Base-by-base conservation (phyloP, 352 stramenopile genomes). In the Phytophthora cryptogea region DNA sequence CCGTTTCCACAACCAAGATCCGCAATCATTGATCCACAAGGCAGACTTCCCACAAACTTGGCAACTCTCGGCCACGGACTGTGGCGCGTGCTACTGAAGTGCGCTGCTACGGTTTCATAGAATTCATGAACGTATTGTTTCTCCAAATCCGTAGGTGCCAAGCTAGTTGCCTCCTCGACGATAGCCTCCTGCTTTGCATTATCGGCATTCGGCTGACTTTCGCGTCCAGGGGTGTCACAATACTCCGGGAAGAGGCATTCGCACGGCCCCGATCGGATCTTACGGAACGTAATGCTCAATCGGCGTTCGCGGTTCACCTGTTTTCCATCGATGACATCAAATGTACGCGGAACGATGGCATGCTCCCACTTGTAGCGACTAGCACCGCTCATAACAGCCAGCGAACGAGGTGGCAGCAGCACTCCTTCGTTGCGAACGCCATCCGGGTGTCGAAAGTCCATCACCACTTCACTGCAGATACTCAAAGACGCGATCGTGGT, bases 301-400 rank as follows among this genome's bases (percentile, higher is more conserved):
- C 86, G 79, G 27, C 88, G 74, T 40, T 76, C 53, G 39, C 89
- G 82, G 27, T 68, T 69, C 5, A 92, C 72, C 13, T 90, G 71
- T 26, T 76, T 63, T 23, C 78, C 78, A 53, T 95, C 90, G 27
- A 97, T 85, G 10, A 95, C 78, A 70, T 97, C 90, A 56, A 93
- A 96, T 9, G 76, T 58, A 11, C 90, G 78, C 8, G 88, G 84
- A 17, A 78, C 73, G 37, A 97, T 96, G 49, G 80, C 86, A 61
- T 97, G 90, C 9, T 89, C 94, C 83, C 86, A 97, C 28, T 84
- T 78, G 72, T 96, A 97, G 9, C 89, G 86, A 54, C 84, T 87
- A 1, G 80, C 74, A 8, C 85, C 84, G 1, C 83, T 92, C 81
- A 97, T 90, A 8, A 96, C 81, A 32, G 93, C 64, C 6, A 96